phyloP scores from a whole-genome alignment of 306 rosid genomes.

The Begonia loranthoides region DNA sequence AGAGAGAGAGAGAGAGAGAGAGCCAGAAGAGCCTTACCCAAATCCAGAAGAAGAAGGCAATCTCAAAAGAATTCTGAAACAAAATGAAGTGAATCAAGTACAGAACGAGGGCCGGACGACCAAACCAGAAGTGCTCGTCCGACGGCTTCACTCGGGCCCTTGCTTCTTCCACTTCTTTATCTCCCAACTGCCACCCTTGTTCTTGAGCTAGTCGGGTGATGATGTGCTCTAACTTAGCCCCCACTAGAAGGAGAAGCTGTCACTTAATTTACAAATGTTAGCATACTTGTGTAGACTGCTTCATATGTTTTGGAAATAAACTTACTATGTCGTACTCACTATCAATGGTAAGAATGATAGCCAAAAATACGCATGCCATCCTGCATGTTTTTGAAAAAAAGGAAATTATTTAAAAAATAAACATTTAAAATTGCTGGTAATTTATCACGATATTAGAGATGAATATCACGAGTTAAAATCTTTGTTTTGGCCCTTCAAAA shows the following conservation, averaged over 20 bases:
- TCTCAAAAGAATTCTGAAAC: constrained; percentile 87
- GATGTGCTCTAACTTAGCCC: constrained; percentile 82
- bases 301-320: constrained; percentile 8
- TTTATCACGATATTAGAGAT: too few relatives aligned
- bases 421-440: too few relatives aligned
- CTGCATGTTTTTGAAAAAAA: constrained; percentile 23
- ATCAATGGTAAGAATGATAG: constrained; percentile 72
- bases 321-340: constrained; percentile 31
- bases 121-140: constrained; percentile 66
- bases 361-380: constrained; percentile 97
- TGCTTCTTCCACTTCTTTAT: constrained; percentile 2
- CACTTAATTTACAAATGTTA: constrained; percentile 4
- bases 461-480: too few relatives aligned
- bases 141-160: constrained; percentile 48
- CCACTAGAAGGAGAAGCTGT: constrained; percentile 83
- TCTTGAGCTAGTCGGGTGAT: constrained; percentile 60
- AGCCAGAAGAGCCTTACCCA: constrained; percentile 26
- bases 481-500: too few relatives aligned
- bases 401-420: neutral
- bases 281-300: neutral
- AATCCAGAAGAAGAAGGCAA: constrained; percentile 94
- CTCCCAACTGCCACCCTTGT: constrained; percentile 7
- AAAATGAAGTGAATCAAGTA: constrained; percentile 75
- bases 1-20: neutral
- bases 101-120: constrained; percentile 43